Conservation (phyloP, 169 alveolate genomes). For the Plasmodium ovale region DNA sequence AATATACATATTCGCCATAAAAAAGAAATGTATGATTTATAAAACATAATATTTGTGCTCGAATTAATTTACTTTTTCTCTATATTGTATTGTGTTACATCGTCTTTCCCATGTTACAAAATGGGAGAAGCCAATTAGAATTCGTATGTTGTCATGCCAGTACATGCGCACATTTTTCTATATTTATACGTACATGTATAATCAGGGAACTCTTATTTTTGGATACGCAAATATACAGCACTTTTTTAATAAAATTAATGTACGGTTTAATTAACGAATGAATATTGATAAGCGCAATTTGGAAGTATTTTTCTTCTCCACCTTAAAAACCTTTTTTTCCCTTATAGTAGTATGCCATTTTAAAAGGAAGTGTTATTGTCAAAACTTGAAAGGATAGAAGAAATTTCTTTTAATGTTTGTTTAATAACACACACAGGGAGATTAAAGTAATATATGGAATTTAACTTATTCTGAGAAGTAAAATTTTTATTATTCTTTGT, state of each 20-base stretch:
- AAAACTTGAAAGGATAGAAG: constrained; percentile 64
- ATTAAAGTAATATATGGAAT: constrained; percentile 50
- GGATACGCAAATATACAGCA: not conserved
- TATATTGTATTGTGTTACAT: no score
- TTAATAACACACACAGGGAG: constrained; percentile 69
- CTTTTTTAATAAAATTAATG: not conserved
- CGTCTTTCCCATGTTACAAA: no score
- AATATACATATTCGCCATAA: not conserved
- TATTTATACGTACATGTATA: not conserved
- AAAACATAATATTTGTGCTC: no score
- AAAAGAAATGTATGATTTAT: no score
- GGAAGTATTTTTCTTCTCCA: not conserved
- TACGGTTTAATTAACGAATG: not conserved
- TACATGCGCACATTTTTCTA: no score
- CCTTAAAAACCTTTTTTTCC: not conserved
- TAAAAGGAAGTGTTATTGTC: not conserved
- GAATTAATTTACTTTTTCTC: no score
- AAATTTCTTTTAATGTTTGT: constrained; percentile 55
- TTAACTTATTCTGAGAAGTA: constrained; percentile 56
- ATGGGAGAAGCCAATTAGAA: no score
- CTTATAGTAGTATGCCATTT: not conserved
- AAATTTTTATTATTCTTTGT: constrained; percentile 49
- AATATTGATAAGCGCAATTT: not conserved
- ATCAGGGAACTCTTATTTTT: not conserved
- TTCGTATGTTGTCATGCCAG: no score